These are phyloP conservation scores for Myriosclerotinia curreyana DNA, from an alignment of 2,329 filamentous ascomycete genomes.

Conservation along the genomic window DNA sequence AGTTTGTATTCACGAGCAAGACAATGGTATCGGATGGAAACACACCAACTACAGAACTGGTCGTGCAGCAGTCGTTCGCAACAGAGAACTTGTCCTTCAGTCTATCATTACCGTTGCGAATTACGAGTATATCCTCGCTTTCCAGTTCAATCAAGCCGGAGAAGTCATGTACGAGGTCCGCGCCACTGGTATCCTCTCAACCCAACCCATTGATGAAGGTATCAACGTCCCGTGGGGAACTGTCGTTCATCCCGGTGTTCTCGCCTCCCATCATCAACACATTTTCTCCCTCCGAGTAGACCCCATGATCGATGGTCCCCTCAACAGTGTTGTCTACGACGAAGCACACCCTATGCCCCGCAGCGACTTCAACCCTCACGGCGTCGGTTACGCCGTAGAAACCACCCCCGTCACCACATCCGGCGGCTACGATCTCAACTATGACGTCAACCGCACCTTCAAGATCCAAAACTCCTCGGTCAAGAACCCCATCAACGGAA, in stretches of 20 bases:
- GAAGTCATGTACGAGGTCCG: slow-evolving; percentile 65
- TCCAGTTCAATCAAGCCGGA: slow-evolving; percentile 68
- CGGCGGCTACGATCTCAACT: slow-evolving; percentile 48
- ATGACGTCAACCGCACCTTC: slow-evolving; percentile 51
- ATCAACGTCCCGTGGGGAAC: slow-evolving; percentile 64
- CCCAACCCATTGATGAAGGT: slow-evolving; percentile 64
- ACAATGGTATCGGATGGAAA: slow-evolving; percentile 65
- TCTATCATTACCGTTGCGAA: slow-evolving; percentile 70
- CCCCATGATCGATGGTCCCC: slow-evolving; percentile 57
- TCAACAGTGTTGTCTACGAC: slow-evolving; percentile 55
- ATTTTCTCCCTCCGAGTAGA: slow-evolving; percentile 68
- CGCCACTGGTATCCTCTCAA: slow-evolving; percentile 66
- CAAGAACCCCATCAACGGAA: slow-evolving; percentile 53
- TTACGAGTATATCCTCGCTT: slow-evolving; percentile 72
- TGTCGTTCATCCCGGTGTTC: slow-evolving; percentile 65
- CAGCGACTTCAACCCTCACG: slow-evolving; percentile 51
- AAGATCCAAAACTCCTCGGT: slow-evolving; percentile 55
- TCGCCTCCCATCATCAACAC: slow-evolving; percentile 71
- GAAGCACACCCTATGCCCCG: slow-evolving; percentile 60
- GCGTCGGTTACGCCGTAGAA: slow-evolving; percentile 49
- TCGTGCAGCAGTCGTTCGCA: slow-evolving; percentile 59
- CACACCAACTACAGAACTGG: slow-evolving; percentile 67
- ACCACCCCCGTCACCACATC: slow-evolving; percentile 49
- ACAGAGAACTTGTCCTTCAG: slow-evolving; percentile 64
- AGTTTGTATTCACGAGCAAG: slow-evolving; percentile 68